Percentiles rank a stretch among this genome's conserved stretches.
These are phyloP conservation scores for Leishmania major DNA, from an alignment of 208 protist genomes.

Conservation along the genomic window DNA sequence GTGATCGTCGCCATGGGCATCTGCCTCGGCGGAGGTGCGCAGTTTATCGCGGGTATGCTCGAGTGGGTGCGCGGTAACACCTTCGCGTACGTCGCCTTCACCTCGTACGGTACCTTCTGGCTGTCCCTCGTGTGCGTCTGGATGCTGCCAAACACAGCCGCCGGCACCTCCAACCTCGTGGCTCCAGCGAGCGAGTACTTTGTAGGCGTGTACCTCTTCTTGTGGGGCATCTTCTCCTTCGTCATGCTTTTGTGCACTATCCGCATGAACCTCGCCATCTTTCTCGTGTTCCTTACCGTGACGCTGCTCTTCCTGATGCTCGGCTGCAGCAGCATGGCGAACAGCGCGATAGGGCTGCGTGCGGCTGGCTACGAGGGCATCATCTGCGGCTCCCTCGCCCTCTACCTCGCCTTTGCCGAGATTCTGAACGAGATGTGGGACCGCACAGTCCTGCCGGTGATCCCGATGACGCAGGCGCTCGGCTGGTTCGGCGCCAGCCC, in stretches of 20 bases:
- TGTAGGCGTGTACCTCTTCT: slow-evolving; percentile 18
- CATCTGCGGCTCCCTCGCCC: slow-evolving; percentile 45
- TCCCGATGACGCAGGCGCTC: slow-evolving; percentile 32
- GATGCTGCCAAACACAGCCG: slow-evolving; percentile 36
- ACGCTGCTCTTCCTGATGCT: slow-evolving; percentile 36
- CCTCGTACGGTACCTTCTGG: slow-evolving; percentile 62
- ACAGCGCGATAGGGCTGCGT: slow-evolving; percentile 19
- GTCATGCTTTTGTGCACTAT: slow-evolving; percentile 33
- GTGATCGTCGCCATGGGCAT: slow-evolving; percentile 45
- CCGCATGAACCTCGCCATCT: slow-evolving; percentile 35
- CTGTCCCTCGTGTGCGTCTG: slow-evolving; percentile 44
- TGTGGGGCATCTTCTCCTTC: slow-evolving; percentile 39
- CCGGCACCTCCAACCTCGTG: background rate
- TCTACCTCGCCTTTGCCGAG: slow-evolving; percentile 60
- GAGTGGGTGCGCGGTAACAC: slow-evolving; percentile 54
- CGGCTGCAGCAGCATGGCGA: slow-evolving; percentile 15
- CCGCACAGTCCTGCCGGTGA: slow-evolving; percentile 36
- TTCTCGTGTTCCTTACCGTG: slow-evolving; percentile 31
- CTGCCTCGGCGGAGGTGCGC: slow-evolving; percentile 51
- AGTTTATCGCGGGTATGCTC: slow-evolving; percentile 64
- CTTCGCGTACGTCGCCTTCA: slow-evolving; percentile 52
- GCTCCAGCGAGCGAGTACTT: slow-evolving; percentile 12
- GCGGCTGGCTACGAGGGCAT: slow-evolving; percentile 53
- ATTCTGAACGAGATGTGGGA: slow-evolving; percentile 53
- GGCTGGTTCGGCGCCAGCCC: slow-evolving; percentile 23